Evolutionary conservation across 495 filamentous ascomycete genomes (phyloP).

Genomic region (Zalerion maritima): DNA sequence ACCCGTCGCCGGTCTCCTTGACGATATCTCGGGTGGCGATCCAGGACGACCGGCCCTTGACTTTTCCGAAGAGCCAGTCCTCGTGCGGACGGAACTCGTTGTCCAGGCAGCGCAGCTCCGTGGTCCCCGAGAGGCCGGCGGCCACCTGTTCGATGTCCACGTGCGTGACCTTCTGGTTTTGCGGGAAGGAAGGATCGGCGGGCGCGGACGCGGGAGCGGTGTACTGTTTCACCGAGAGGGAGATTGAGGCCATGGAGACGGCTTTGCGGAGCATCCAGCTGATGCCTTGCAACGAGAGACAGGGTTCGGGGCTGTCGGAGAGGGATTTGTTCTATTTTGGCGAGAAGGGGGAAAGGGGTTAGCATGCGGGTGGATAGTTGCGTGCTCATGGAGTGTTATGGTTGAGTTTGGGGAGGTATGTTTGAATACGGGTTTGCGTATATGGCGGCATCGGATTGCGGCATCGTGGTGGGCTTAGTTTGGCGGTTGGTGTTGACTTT

Average conservation of each 20-base stretch:
- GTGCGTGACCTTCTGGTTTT: no score
- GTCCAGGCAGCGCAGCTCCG: slow-evolving; percentile 60
- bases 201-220: slow-evolving; percentile 27
- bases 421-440: slow-evolving; percentile 3
- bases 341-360: slow-evolving; percentile 1
- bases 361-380: slow-evolving; percentile 4
- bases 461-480: not conserved
- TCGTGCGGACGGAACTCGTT: slow-evolving; percentile 50
- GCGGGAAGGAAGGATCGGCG: slow-evolving; percentile 18
- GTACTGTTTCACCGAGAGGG: slow-evolving; percentile 54
- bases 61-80: slow-evolving; percentile 69
- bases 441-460: not conserved
- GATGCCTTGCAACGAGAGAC: slow-evolving; percentile 70
- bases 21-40: slow-evolving; percentile 18
- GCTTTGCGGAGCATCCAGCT: slow-evolving; percentile 70
- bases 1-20: no score
- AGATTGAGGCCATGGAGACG: slow-evolving; percentile 56
- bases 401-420: not conserved
- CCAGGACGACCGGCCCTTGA: slow-evolving; percentile 48
- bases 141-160: slow-evolving; percentile 70
- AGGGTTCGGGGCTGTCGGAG: slow-evolving; percentile 54
- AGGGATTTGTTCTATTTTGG: slow-evolving; percentile 57
- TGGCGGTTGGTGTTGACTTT: not conserved
- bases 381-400: slow-evolving; percentile 5
- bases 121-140: slow-evolving; percentile 58